Evolutionary conservation across 352 stramenopile genomes (phyloP).

Genomic region (Thalassiosira sp.): DNA sequence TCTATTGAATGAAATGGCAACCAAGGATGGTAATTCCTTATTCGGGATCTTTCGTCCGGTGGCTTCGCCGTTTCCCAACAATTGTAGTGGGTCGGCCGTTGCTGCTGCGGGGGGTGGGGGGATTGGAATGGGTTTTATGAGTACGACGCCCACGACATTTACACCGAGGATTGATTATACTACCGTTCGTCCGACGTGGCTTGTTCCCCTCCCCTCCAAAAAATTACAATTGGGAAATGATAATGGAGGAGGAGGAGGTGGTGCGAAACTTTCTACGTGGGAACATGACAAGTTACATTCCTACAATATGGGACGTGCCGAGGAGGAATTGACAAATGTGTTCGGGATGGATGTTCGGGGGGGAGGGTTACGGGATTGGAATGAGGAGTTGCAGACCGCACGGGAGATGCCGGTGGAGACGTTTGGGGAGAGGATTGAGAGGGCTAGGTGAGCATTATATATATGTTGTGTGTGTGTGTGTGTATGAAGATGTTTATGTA

Average conservation of each 20-base stretch:
- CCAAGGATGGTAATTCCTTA: constrained; percentile 34
- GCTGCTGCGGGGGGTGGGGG: background rate
- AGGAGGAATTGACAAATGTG: constrained; percentile 88
- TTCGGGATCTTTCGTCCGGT: constrained; percentile 33
- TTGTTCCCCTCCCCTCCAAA: constrained; percentile 58
- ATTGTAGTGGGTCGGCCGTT: constrained; percentile 20
- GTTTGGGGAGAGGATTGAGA: constrained; percentile 89
- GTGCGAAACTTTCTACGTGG: constrained; percentile 25
- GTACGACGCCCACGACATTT: constrained; percentile 28
- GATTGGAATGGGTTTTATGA: constrained; percentile 4
- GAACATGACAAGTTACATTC: constrained; percentile 50
- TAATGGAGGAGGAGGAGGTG: constrained; percentile 27
- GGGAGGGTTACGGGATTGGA: constrained; percentile 93
- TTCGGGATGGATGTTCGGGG: constrained; percentile 91
- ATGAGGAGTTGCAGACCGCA: constrained; percentile 93
- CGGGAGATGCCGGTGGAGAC: constrained; percentile 82
- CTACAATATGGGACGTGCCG: constrained; percentile 85
- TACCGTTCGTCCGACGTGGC: constrained; percentile 64
- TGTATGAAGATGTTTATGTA: background rate
- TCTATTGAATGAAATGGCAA: constrained; percentile 19
- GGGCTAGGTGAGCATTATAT: constrained; percentile 83
- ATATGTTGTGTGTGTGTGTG: background rate
- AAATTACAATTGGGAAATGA: too few relatives aligned
- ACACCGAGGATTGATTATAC: constrained; percentile 61
- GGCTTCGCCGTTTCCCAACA: constrained; percentile 29